These are phyloP conservation scores for Sclerotinia spermophila DNA, from an alignment of 2,329 filamentous ascomycete species.

Conservation along the genomic window DNA sequence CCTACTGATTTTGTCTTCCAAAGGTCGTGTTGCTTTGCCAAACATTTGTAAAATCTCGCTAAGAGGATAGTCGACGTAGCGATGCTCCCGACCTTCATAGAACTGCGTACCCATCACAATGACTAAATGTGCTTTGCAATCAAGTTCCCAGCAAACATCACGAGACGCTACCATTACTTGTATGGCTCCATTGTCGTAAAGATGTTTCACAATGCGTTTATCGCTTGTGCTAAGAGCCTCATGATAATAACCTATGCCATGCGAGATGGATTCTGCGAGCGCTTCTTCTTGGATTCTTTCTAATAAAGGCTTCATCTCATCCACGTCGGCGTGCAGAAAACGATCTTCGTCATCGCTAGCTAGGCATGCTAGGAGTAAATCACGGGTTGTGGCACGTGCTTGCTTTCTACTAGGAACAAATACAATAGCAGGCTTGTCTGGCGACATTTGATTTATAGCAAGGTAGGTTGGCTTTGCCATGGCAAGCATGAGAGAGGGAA, in stretches of 20 bases:
- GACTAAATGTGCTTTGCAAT: conserved; percentile 83
- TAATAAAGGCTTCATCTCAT: conserved; percentile 78
- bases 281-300: conserved; percentile 81
- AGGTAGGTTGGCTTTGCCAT: conserved; percentile 95
- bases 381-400: conserved; percentile 78
- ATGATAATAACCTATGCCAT: conserved; percentile 96
- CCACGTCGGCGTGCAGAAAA: conserved; percentile 80
- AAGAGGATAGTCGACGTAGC: conserved; percentile 93
- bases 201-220: conserved; percentile 88
- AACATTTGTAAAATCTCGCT: conserved; percentile 98
- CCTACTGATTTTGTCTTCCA: conserved; percentile 74
- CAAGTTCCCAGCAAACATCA: conserved; percentile 94
- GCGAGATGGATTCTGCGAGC: conserved; percentile 81
- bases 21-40: conserved; percentile 79
- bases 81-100: conserved; percentile 93
- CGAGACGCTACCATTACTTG: conserved; percentile 71
- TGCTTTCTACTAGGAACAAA: conserved; percentile 95
- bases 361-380: conserved; percentile 81
- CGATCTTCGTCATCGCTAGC: conserved; percentile 90
- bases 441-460: conserved; percentile 81
- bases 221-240: conserved; percentile 86
- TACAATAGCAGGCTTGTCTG: conserved; percentile 83
- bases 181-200: conserved; percentile 73
- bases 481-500: conserved; percentile 95
- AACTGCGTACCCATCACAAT: conserved; percentile 98